phyloP scores from a whole-genome alignment of 108 stramenopile genomes.

The Pelagomonas calceolata region DNA sequence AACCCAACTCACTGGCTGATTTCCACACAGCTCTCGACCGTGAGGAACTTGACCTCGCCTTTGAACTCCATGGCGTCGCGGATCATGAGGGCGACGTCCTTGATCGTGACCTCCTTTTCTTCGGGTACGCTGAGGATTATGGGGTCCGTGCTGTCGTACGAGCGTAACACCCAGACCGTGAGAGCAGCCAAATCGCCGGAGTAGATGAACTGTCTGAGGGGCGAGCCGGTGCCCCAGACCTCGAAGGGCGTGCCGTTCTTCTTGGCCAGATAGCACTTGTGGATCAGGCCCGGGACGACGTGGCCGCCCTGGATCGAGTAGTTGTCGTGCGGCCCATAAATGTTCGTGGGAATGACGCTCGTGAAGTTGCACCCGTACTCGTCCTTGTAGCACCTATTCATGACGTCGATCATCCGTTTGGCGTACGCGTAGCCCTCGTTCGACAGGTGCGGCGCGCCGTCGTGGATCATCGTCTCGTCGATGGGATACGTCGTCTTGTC shows the following conservation, averaged over 20 bases:
- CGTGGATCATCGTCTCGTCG: conserved; percentile 97
- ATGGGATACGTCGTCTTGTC: conserved; percentile 99
- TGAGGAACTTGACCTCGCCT: conserved; percentile 76
- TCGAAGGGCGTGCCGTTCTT: conserved; percentile 68
- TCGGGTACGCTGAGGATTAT: conserved; percentile 87
- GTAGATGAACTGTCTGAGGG: conserved; percentile 94
- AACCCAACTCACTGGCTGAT: no score
- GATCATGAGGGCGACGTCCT: conserved; percentile 78
- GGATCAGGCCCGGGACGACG: conserved; percentile 96
- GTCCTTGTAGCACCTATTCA: conserved; percentile 81
- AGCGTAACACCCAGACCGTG: conserved; percentile 86
- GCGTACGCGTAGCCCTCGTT: conserved; percentile 96
- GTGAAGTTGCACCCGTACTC: conserved; percentile 49
- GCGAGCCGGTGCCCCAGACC: conserved; percentile 92
- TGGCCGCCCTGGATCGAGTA: conserved; percentile 88
- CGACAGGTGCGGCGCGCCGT: conserved; percentile 86
- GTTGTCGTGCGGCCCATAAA: conserved; percentile 92
- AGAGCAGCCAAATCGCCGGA: conserved; percentile 82
- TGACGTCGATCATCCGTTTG: conserved; percentile 96
- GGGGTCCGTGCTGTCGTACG: conserved; percentile 78
- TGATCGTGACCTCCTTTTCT: conserved; percentile 83
- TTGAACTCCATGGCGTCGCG: conserved; percentile 88
- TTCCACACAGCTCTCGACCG: no score
- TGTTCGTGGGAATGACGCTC: conserved; percentile 92
- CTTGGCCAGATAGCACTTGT: conserved; percentile 94